Evolutionary conservation across 805 yeast species (phyloP).

Genomic region (Ogataea paraovalis): DNA sequence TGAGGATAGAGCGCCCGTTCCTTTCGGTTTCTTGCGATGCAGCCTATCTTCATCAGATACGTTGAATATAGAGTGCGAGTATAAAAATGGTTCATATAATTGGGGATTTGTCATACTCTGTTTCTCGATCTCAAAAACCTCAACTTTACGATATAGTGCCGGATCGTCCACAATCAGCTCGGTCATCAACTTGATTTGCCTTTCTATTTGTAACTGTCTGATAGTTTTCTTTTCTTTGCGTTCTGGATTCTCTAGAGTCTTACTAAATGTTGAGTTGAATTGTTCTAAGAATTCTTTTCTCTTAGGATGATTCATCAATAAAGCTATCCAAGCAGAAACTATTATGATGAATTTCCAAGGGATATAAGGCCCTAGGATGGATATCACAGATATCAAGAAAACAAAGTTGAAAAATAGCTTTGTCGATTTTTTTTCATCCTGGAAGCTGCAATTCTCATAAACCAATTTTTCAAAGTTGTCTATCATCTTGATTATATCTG

Average conservation of each 20-base stretch:
- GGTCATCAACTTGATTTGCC: conserved; percentile 5
- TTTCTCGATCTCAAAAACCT: conserved; percentile 71
- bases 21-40: conserved; percentile 59
- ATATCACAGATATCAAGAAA: conserved; percentile 37
- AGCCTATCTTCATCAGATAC: conserved; percentile 40
- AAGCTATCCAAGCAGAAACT: conserved; percentile 50
- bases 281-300: conserved; percentile 16
- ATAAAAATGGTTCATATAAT: conserved; percentile 60
- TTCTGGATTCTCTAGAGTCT: not conserved
- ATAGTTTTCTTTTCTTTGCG: not conserved
- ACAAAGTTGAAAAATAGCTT: conserved; percentile 45
- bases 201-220: not conserved
- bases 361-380: conserved; percentile 45
- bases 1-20: conserved; percentile 49
- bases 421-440: conserved; percentile 65
- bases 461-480: conserved; percentile 52
- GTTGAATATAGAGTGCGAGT: conserved; percentile 54
- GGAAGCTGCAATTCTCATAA: conserved; percentile 64
- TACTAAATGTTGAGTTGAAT: conserved; percentile 26
- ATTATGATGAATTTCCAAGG: conserved; percentile 66
- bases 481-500: conserved; percentile 46
- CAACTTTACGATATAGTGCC: conserved; percentile 60
- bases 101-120: conserved; percentile 52
- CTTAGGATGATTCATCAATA: conserved; percentile 60
- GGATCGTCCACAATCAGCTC: conserved; percentile 64